These are phyloP conservation scores for Aspergillus sp. DNA, from an alignment of 2,329 filamentous ascomycete genomes.

Conservation along the genomic window DNA sequence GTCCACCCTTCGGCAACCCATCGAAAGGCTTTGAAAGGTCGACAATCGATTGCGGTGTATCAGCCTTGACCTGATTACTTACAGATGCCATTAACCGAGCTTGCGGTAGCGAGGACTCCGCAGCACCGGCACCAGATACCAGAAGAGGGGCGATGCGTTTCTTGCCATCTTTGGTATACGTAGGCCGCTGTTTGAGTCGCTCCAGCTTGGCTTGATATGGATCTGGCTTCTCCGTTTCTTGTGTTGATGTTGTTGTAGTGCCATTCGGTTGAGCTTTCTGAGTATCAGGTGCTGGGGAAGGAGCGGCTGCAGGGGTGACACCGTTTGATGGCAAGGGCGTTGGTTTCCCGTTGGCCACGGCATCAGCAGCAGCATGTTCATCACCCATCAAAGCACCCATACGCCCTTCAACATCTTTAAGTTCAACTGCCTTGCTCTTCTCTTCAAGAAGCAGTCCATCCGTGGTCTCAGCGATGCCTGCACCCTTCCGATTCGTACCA, in stretches of 20 bases:
- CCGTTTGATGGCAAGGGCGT: conserved; percentile 46
- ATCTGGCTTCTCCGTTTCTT: conserved; percentile 47
- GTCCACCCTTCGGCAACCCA: conserved; percentile 83
- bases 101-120: conserved; percentile 84
- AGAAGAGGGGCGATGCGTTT: conserved; percentile 91
- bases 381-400: conserved; percentile 99
- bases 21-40: conserved; percentile 94
- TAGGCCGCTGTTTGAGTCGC: conserved; percentile 84
- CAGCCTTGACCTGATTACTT: conserved; percentile 63
- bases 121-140: conserved; percentile 83
- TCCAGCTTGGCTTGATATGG: conserved; percentile 61
- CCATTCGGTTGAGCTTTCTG: conserved; percentile 40
- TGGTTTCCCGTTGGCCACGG: conserved; percentile 49
- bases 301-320: conserved; percentile 33
- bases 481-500: conserved; percentile 80
- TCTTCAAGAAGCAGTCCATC: conserved; percentile 86
- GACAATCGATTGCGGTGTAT: conserved; percentile 76
- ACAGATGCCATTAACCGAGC: conserved; percentile 80
- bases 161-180: conserved; percentile 93
- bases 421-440: conserved; percentile 85
- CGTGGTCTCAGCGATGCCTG: conserved; percentile 89
- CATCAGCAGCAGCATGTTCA: conserved; percentile 57
- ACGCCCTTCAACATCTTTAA: conserved; percentile 83
- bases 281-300: conserved; percentile 32
- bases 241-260: conserved; percentile 28